These are phyloP conservation scores for Pythium oligandrum DNA, from an alignment of 352 stramenopile genomes.

Conservation along the genomic window DNA sequence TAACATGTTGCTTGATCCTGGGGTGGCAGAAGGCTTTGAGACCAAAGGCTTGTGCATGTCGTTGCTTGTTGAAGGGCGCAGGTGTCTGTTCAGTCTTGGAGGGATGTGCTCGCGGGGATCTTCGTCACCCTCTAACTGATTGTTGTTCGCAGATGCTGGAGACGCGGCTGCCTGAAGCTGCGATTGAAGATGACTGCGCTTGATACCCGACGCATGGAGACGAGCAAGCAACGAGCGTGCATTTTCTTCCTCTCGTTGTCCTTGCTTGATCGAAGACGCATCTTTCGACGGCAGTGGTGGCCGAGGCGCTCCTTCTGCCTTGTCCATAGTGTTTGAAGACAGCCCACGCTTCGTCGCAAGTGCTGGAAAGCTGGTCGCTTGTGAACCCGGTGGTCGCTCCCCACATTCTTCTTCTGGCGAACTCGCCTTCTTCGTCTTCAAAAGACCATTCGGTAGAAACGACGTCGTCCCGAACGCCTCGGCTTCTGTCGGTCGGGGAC, in stretches of 20 bases:
- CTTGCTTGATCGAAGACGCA: background rate
- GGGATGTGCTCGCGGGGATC: background rate
- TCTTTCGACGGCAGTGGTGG: too few relatives aligned
- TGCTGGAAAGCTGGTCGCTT: too few relatives aligned
- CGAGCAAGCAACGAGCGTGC: constrained; percentile 24
- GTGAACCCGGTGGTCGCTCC: too few relatives aligned
- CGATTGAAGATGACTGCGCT: constrained; percentile 50
- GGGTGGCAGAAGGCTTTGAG: constrained; percentile 21
- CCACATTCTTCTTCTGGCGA: too few relatives aligned
- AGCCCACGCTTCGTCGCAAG: too few relatives aligned
- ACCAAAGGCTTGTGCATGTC: constrained; percentile 22
- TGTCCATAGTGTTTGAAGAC: too few relatives aligned
- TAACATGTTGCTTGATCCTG: constrained; percentile 11
- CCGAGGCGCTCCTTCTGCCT: too few relatives aligned
- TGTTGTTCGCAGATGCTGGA: constrained; percentile 1
- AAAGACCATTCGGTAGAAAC: too few relatives aligned
- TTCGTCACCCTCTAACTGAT: constrained; percentile 10
- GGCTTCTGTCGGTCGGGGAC: too few relatives aligned
- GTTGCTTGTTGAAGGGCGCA: constrained; percentile 4
- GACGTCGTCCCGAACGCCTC: too few relatives aligned
- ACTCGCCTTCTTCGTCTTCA: too few relatives aligned
- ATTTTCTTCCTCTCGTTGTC: constrained; percentile 3
- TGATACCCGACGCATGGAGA: constrained; percentile 54
- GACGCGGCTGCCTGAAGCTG: background rate
- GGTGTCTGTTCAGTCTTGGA: background rate